Conservation (phyloP, 768 basidiomycete species). For the Tephrocybe sp. region DNA sequence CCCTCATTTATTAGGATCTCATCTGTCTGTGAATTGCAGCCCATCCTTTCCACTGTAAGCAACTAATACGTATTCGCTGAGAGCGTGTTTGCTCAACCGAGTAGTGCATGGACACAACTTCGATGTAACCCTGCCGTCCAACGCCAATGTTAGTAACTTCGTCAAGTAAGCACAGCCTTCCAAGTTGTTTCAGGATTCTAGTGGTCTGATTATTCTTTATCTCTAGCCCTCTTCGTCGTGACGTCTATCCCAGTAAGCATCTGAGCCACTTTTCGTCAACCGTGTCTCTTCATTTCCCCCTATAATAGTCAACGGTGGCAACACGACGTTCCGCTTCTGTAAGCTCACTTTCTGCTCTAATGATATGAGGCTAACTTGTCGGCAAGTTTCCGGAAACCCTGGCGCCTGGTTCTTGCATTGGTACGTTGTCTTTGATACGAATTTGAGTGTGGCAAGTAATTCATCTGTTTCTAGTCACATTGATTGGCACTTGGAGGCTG, state of each 20-base stretch:
- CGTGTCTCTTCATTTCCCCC: not conserved
- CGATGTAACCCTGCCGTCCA: conserved; percentile 24
- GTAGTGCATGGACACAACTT: conserved; percentile 30
- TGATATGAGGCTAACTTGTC: not conserved
- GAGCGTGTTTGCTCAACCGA: not conserved
- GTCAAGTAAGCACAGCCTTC: conserved; percentile 19
- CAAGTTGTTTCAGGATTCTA: no score
- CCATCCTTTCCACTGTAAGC: conserved; percentile 30
- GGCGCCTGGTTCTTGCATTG: conserved; percentile 56
- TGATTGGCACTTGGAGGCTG: conserved; percentile 35
- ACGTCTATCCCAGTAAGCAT: conserved; percentile 22
- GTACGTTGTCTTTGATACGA: conserved; percentile 14
- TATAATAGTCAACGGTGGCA: conserved; percentile 28
- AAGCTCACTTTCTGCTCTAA: conserved; percentile 1
- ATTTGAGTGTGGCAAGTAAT: not conserved
- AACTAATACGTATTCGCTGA: no score
- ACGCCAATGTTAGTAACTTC: conserved; percentile 23
- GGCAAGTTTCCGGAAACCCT: conserved; percentile 44
- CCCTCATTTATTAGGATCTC: not conserved
- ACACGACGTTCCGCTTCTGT: conserved; percentile 35
- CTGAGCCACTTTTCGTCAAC: no score
- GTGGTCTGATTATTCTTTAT: not conserved
- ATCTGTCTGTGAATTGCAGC: conserved; percentile 1
- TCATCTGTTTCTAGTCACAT: conserved; percentile 23
- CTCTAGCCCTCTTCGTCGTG: conserved; percentile 22